Evolutionary conservation across 352 stramenopile species (phyloP), one percentile per base, ranked within the genome.

Genomic region (Globisporangium mamillatum): DNA sequence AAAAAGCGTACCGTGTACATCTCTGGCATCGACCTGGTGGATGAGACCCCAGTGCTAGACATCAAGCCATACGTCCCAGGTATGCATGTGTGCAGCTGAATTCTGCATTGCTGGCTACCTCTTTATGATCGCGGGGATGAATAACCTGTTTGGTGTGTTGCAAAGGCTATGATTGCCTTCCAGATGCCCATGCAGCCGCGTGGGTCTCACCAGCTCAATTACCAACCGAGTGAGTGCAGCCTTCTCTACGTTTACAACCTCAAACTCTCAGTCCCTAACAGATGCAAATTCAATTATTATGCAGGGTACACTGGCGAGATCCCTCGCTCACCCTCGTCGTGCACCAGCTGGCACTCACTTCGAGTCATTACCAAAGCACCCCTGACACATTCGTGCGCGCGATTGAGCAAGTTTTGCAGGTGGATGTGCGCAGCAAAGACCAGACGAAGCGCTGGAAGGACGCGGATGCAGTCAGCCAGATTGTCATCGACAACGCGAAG

Each of bases 31-130:
- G 95, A 98, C 66, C 81, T 98, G n/a, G 75, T 98, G 36, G 92
- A 99, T 70, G 96, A 94, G 59, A 99, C 98, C 2, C 98, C 98
- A 7, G 88, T 99, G 14, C 74, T 99, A 3, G 98, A 99, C 70
- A 97, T 99, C 63, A 99, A 99, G 75, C 98, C 98, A 5, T 99
- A 98, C 71, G 95, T 99, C 44, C 75, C 87, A 74, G 80, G 84
- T 92, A 73, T 64, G 68, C 27, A 4, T 32, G 27, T 32, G 10
- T 14, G 24, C 10, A 5, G 8, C 34, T 41, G 34, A 41, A 12
- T 41, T 41, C 34, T 41, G 34, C 8, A 12, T 41, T 14, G 34
- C 4, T 41, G 34, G 8, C 10, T 9, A 12, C 36, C 14, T 44
- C 10, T 44, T 10, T 14, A 12, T 41, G 34, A 12, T 44, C 14